These are phyloP conservation scores for Tympanopsis confertula DNA, from an alignment of 2,329 filamentous ascomycete species.

Conservation along the genomic window DNA sequence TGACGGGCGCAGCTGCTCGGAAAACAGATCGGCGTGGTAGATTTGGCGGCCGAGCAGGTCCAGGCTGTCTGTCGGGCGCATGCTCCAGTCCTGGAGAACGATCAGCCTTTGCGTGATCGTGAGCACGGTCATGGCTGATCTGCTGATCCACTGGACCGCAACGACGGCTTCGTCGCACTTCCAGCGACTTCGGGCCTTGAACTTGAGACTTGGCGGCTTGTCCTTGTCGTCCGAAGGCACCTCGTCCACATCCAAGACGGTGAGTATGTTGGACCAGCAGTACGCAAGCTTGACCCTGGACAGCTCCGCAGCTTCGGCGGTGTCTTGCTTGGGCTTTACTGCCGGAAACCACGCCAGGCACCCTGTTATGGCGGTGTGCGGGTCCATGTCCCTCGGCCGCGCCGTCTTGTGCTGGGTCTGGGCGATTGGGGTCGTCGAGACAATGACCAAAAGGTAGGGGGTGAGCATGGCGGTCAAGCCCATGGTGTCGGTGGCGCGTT, in stretches of 20 bases:
- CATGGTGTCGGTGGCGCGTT: conserved; percentile 74
- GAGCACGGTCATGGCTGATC: conserved; percentile 79
- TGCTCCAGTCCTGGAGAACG: conserved; percentile 76
- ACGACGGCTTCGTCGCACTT: conserved; percentile 91
- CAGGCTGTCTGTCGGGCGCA: conserved; percentile 88
- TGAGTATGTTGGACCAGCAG: conserved; percentile 97
- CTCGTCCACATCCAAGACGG: conserved; percentile 79
- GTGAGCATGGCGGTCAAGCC: conserved; percentile 91
- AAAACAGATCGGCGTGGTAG: conserved; percentile 87
- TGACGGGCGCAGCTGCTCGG: conserved; percentile 68
- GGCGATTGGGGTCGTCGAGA: conserved; percentile 90
- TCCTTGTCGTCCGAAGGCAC: conserved; percentile 57
- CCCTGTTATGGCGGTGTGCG: conserved; percentile 84
- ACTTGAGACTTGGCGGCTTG: conserved; percentile 67
- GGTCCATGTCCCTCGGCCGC: conserved; percentile 78
- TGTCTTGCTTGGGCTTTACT: conserved; percentile 73
- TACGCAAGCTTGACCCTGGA: conserved; percentile 86
- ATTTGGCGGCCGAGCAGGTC: conserved; percentile 87
- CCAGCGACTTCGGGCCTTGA: conserved; percentile 77
- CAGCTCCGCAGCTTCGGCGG: conserved; percentile 46
- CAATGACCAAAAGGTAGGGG: conserved; percentile 87
- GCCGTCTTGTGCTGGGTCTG: conserved; percentile 93
- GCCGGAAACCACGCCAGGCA: conserved; percentile 96
- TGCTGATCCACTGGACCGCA: conserved; percentile 89
- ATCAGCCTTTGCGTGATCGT: conserved; percentile 91